Conservation (phyloP, 176 grass and related monocot species). For the Cenchrus fungigraminus region DNA sequence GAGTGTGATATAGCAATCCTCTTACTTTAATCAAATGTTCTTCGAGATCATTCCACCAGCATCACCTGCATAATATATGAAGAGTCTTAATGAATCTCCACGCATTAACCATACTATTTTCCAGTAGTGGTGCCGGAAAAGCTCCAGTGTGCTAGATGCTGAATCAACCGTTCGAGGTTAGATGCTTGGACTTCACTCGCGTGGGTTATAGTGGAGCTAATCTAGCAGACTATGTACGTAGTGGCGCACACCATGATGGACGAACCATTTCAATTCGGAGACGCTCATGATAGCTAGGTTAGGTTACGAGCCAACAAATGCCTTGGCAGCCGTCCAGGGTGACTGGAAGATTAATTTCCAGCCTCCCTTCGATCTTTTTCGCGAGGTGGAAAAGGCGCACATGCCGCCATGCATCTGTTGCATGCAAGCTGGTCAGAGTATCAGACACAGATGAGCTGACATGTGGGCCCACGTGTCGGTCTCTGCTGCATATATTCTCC, state of each 20-base stretch:
- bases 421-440: not conserved
- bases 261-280: conserved; percentile 13
- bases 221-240: not conserved
- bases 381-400: not conserved
- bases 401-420: not conserved
- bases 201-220: not conserved
- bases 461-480: not conserved
- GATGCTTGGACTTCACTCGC: conserved; percentile 1
- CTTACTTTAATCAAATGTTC: not conserved
- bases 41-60: not conserved
- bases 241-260: conserved; percentile 25
- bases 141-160: not conserved
- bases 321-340: conserved; percentile 32
- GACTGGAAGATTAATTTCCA: not conserved
- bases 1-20: no score
- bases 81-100: no score
- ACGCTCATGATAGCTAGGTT: conserved; percentile 10
- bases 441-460: not conserved
- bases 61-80: not conserved
- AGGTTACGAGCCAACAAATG: conserved; percentile 30
- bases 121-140: not conserved
- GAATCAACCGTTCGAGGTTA: not conserved
- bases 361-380: not conserved
- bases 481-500: not conserved
- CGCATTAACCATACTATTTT: not conserved